These are phyloP conservation scores for Pseudisothecium myosuroides DNA, from an alignment of 225 moss, liverwort and hornwort genomes.

Conservation along the genomic window DNA sequence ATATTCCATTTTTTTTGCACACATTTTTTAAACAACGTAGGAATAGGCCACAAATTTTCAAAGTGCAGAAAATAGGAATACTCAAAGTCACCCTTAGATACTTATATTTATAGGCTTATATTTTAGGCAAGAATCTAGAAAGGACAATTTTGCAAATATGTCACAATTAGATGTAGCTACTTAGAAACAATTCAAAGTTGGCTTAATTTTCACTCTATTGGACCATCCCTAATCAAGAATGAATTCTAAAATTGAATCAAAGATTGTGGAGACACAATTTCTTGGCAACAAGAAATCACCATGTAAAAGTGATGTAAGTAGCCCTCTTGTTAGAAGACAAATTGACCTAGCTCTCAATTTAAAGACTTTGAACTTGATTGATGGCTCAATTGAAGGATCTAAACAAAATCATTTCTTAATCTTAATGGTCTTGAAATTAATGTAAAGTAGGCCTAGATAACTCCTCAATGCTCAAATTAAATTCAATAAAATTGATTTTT, in stretches of 20 bases:
- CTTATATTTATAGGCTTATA: rapidly evolving
- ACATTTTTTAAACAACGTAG: rapidly evolving
- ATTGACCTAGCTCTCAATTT: rapidly evolving
- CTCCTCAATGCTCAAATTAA: background rate
- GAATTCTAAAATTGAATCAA: background rate
- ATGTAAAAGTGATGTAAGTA: background rate
- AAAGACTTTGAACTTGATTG: rapidly evolving
- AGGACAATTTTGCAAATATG: no score
- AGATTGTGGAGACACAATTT: background rate
- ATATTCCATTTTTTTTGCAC: no score
- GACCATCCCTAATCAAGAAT: rapidly evolving
- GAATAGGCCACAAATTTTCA: background rate
- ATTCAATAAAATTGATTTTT: background rate
- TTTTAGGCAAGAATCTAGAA: background rate
- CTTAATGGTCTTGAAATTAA: background rate
- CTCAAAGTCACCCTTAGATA: rapidly evolving
- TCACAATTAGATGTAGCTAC: background rate
- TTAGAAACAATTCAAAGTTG: rapidly evolving
- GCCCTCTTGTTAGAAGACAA: background rate
- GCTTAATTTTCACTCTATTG: background rate
- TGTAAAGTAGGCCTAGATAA: background rate
- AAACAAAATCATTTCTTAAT: rapidly evolving
- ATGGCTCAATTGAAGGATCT: background rate
- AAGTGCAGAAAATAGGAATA: background rate
- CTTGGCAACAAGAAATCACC: background rate